Evolutionary conservation across 2,329 filamentous ascomycete species (phyloP).

Genomic region (Aspergillus sp.): DNA sequence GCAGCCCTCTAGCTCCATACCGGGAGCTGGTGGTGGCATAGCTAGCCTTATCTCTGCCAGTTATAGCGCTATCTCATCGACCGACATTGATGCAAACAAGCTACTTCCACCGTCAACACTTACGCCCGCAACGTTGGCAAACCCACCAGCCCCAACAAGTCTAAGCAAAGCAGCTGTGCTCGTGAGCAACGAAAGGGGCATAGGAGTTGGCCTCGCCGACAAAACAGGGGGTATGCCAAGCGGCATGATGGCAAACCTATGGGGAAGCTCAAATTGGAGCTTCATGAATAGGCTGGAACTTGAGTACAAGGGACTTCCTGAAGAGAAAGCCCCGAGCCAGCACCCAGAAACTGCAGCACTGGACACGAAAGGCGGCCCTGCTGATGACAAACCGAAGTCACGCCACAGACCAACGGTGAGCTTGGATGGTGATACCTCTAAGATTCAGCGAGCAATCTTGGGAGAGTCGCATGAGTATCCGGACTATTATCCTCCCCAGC

Average conservation of each 20-base stretch:
- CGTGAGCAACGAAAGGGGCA: slow-evolving; percentile 72
- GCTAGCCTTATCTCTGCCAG: slow-evolving; percentile 83
- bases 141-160: slow-evolving; percentile 78
- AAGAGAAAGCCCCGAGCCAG: slow-evolving; percentile 27
- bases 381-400: slow-evolving; percentile 25
- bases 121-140: slow-evolving; percentile 78
- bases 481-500: slow-evolving; percentile 73
- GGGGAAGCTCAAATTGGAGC: slow-evolving; percentile 85
- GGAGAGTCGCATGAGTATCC: slow-evolving; percentile 59
- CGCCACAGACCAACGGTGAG: slow-evolving; percentile 59
- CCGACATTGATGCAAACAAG: slow-evolving; percentile 36
- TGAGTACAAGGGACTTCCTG: slow-evolving; percentile 47
- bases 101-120: slow-evolving; percentile 59
- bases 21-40: slow-evolving; percentile 63
- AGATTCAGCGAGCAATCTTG: slow-evolving; percentile 34
- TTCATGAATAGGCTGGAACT: slow-evolving; percentile 62
- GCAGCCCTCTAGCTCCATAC: slow-evolving; percentile 44
- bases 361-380: slow-evolving; percentile 21
- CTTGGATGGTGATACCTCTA: slow-evolving; percentile 47
- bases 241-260: slow-evolving; percentile 87
- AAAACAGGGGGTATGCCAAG: slow-evolving; percentile 72
- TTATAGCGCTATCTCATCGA: slow-evolving; percentile 64
- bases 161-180: slow-evolving; percentile 83
- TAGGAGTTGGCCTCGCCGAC: slow-evolving; percentile 61
- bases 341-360: slow-evolving; percentile 17